These are phyloP conservation scores for sunflower (Helianthus annuus) DNA, from an alignment of 129 eudicot species.

Conservation along the genomic window DNA sequence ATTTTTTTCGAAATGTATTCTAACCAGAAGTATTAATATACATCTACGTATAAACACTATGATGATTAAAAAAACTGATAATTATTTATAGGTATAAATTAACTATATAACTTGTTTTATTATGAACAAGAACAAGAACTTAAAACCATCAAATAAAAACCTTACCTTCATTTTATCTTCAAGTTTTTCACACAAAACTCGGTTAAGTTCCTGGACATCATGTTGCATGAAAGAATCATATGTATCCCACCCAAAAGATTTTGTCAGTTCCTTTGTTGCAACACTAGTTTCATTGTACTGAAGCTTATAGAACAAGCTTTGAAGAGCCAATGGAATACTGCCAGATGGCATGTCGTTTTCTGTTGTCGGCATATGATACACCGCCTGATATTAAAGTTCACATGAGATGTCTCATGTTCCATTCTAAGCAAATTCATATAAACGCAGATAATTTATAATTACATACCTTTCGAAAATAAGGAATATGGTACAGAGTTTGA, in stretches of 20 bases:
- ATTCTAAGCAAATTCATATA: neutral
- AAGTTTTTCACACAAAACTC: constrained; percentile 93
- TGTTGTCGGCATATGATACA: constrained; percentile 98
- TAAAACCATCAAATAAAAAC: constrained; percentile 11
- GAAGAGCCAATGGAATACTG: constrained; percentile 93
- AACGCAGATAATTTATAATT: neutral
- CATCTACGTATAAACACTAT: neutral
- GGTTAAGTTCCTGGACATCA: constrained; percentile 95
- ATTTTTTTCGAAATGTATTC: neutral
- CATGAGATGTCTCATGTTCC: constrained; percentile 26
- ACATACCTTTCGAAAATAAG: constrained; percentile 81
- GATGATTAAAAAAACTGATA: neutral
- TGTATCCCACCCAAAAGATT: constrained; percentile 98
- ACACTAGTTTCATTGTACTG: constrained; percentile 92
- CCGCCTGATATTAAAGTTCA: constrained; percentile 65
- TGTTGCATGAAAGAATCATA: constrained; percentile 99
- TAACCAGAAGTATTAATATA: neutral
- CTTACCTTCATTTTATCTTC: constrained; percentile 98
- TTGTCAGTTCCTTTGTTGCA: constrained; percentile 91
- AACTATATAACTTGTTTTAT: neutral
- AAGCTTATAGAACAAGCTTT: constrained; percentile 93
- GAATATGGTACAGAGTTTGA: constrained; percentile 90
- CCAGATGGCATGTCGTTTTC: constrained; percentile 94
- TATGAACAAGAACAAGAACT: neutral
- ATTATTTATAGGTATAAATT: neutral